Evolutionary conservation across 2,329 filamentous ascomycete species (phyloP).

Genomic region (Conoideocrella luteorostrata): DNA sequence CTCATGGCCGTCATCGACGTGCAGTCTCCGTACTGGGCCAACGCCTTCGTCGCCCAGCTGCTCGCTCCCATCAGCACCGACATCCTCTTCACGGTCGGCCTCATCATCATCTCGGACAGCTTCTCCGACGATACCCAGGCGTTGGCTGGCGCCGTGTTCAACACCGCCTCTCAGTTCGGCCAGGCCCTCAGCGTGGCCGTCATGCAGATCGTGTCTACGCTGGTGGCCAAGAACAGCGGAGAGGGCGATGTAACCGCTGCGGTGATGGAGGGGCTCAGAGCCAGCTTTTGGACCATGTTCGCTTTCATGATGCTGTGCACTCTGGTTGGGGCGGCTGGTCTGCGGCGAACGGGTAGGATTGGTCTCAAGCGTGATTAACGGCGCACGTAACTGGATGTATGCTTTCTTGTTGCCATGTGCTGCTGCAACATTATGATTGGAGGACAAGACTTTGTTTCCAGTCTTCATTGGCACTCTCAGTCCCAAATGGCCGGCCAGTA

Average conservation of each 20-base stretch:
- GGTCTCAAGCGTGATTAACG: conserved; percentile 39
- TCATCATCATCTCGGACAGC: conserved; percentile 46
- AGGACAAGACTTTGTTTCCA: too few relatives aligned
- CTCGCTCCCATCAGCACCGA: conserved; percentile 36
- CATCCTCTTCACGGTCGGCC: conserved; percentile 49
- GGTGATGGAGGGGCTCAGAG: conserved; percentile 42
- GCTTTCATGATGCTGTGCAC: conserved; percentile 36
- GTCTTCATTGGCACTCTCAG: too few relatives aligned
- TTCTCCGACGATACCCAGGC: conserved; percentile 53
- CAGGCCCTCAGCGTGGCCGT: conserved; percentile 41
- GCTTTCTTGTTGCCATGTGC: too few relatives aligned
- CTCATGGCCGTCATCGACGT: conserved; percentile 49
- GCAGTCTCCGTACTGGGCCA: conserved; percentile 44
- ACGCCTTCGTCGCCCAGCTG: conserved; percentile 36
- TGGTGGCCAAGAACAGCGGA: conserved; percentile 28
- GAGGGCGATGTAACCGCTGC: conserved; percentile 20
- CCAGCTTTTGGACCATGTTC: conserved; percentile 45
- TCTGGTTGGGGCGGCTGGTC: conserved; percentile 30
- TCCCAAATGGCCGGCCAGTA: too few relatives aligned
- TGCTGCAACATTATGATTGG: too few relatives aligned
- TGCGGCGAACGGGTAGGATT: conserved; percentile 37
- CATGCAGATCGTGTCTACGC: conserved; percentile 37
- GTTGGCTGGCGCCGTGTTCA: conserved; percentile 56
- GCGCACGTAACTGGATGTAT: too few relatives aligned
- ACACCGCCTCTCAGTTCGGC: conserved; percentile 51